These are phyloP conservation scores for Sporothrix curviconia DNA, from an alignment of 2,329 filamentous ascomycete species.

Conservation along the genomic window DNA sequence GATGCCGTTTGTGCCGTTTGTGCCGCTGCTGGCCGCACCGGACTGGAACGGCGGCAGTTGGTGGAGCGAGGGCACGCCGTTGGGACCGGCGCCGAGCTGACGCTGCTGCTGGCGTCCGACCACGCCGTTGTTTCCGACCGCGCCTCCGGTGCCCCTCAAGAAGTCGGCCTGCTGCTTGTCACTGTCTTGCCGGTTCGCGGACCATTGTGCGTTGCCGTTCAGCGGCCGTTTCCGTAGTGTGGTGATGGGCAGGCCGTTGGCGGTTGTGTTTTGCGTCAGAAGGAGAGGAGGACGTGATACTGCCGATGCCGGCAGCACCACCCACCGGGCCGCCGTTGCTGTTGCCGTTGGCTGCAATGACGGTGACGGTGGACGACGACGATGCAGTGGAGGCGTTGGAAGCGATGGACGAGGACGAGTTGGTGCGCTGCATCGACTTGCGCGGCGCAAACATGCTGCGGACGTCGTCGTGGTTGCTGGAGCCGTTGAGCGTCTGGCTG, in stretches of 20 bases:
- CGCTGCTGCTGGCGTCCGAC: conserved; percentile 31
- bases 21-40: background rate
- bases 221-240: conserved; percentile 43
- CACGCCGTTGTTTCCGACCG: conserved; percentile 17
- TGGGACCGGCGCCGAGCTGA: conserved; percentile 34
- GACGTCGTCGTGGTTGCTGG: conserved; percentile 77
- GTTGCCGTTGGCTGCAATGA: conserved; percentile 48
- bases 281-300: background rate
- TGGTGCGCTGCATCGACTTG: conserved; percentile 78
- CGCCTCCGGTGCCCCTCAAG: conserved; percentile 35
- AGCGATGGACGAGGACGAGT: conserved; percentile 84
- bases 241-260: conserved; percentile 46
- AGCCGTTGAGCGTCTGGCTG: conserved; percentile 41
- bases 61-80: conserved; percentile 34
- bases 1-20: conserved; percentile 28
- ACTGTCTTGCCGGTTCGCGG: conserved; percentile 39
- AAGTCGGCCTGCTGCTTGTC: conserved; percentile 45
- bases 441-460: conserved; percentile 85
- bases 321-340: conserved; percentile 36
- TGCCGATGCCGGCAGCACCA: conserved; percentile 22
- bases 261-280: conserved; percentile 36
- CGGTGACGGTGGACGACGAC: conserved; percentile 55
- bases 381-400: conserved; percentile 55
- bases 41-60: conserved; percentile 33
- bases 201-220: conserved; percentile 46